Evolutionary conservation across 2,329 filamentous ascomycete species (phyloP).

Genomic region (Colletotrichum tabaci): DNA sequence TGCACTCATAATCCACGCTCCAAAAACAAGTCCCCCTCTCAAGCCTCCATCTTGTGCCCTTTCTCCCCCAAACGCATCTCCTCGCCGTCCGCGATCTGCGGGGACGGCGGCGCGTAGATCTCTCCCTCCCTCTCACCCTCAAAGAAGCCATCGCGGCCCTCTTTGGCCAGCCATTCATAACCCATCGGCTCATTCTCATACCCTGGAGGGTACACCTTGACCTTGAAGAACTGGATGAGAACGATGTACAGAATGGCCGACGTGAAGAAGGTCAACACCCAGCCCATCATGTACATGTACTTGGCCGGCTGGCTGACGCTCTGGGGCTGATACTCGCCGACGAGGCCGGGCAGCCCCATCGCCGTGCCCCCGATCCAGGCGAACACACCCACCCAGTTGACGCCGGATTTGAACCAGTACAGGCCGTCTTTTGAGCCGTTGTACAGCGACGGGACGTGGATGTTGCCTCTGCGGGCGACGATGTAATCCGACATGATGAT

Average conservation of each 20-base stretch:
- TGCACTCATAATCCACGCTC: not conserved
- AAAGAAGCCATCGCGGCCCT: conserved; percentile 47
- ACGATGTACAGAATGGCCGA: conserved; percentile 47
- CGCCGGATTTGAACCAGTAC: conserved; percentile 53
- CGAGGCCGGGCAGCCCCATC: conserved; percentile 48
- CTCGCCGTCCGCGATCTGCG: conserved; percentile 29
- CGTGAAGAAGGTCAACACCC: conserved; percentile 49
- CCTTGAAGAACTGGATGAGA: conserved; percentile 43
- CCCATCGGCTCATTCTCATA: conserved; percentile 39
- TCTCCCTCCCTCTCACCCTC: conserved; percentile 44
- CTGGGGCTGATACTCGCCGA: conserved; percentile 48
- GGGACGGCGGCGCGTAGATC: conserved; percentile 38
- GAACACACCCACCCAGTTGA: conserved; percentile 49
- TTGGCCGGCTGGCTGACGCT: conserved; percentile 45
- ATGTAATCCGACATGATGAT: conserved; percentile 55
- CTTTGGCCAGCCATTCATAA: conserved; percentile 47
- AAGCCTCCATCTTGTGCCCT: conserved; percentile 23
- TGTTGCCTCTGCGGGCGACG: conserved; percentile 50
- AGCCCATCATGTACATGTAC: conserved; percentile 51
- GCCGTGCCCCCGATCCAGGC: conserved; percentile 47
- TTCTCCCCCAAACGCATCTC: conserved; percentile 33
- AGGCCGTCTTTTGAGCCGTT: conserved; percentile 46
- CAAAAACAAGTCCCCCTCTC: too few species aligned
- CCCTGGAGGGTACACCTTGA: conserved; percentile 45
- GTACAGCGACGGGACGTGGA: conserved; percentile 52